Percentiles rank a stretch among this genome's conserved stretches.
Evolutionary conservation across 257 asterid genomes (phyloP).

Genomic region (Paraleonurus japonicus): DNA sequence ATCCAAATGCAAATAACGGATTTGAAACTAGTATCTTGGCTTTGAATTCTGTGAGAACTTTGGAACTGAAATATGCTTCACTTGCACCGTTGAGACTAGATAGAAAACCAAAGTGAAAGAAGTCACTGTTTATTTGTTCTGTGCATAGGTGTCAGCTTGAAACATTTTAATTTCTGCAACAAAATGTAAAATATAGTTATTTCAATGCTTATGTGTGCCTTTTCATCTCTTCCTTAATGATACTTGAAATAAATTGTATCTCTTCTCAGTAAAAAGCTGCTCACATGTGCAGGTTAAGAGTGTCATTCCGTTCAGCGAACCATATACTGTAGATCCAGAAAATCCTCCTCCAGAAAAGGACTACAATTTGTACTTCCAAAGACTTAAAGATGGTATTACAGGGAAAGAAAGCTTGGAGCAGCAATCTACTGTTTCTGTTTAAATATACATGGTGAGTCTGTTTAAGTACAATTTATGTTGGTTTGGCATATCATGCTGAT

Average conservation of each 20-base stretch:
- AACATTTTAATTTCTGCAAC: not conserved
- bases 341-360: constrained; percentile 93
- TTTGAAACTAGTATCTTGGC: not conserved
- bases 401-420: constrained; percentile 90
- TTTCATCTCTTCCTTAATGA: not conserved
- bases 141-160: not conserved
- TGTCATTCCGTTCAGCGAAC: constrained; percentile 86
- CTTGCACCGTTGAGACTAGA: not conserved
- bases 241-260: not conserved
- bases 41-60: not conserved
- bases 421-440: constrained; percentile 59
- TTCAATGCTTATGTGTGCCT: not conserved
- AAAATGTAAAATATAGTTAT: not conserved
- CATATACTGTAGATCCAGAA: constrained; percentile 89
- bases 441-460: constrained; percentile 31
- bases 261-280: not conserved
- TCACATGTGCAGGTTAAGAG: constrained; percentile 70
- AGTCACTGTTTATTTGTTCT: not conserved
- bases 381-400: constrained; percentile 78
- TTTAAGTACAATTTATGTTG: not conserved
- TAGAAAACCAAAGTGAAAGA: not conserved
- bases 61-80: not conserved
- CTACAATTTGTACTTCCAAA: constrained; percentile 67
- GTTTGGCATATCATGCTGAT: not conserved
- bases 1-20: not conserved